phyloP scores from a whole-genome alignment of 352 stramenopile genomes.

The Phytophthora quininea region DNA sequence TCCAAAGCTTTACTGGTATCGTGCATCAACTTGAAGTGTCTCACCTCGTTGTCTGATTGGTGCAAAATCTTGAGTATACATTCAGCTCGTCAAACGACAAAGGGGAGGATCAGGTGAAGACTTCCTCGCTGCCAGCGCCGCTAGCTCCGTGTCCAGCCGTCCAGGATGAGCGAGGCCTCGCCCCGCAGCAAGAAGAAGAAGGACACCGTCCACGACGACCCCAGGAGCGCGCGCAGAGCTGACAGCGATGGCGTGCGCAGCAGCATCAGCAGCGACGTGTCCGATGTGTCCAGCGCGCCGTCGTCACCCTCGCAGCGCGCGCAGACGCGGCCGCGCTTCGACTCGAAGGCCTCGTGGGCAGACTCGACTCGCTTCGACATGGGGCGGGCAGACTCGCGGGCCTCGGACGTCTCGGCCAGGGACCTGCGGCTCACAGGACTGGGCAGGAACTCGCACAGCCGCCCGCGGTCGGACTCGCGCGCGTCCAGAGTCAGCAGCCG shows the following conservation, averaged over 20 bases:
- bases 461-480: slow-evolving; percentile 69
- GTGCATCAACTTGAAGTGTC: slow-evolving; percentile 1
- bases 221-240: slow-evolving; percentile 12
- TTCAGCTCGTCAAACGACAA: background rate
- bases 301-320: slow-evolving; percentile 57
- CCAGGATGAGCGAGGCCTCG: slow-evolving; percentile 21
- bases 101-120: background rate
- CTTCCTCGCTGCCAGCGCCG: background rate
- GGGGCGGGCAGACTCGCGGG: slow-evolving; percentile 77
- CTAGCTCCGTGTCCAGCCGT: too few relatives aligned
- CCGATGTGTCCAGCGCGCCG: slow-evolving; percentile 59
- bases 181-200: slow-evolving; percentile 22
- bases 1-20: background rate
- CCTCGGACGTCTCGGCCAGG: slow-evolving; percentile 72
- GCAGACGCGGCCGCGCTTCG: slow-evolving; percentile 68
- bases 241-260: slow-evolving; percentile 24
- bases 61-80: background rate
- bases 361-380: slow-evolving; percentile 90
- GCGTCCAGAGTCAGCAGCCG: slow-evolving; percentile 60
- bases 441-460: slow-evolving; percentile 37
- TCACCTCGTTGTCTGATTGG: background rate
- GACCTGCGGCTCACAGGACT: slow-evolving; percentile 72
- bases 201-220: background rate
- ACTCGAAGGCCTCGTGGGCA: slow-evolving; percentile 84
- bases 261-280: slow-evolving; percentile 43